These are phyloP conservation scores for Aspergillus fumigatus DNA, from an alignment of 2,329 filamentous ascomycete genomes.

Conservation along the genomic window DNA sequence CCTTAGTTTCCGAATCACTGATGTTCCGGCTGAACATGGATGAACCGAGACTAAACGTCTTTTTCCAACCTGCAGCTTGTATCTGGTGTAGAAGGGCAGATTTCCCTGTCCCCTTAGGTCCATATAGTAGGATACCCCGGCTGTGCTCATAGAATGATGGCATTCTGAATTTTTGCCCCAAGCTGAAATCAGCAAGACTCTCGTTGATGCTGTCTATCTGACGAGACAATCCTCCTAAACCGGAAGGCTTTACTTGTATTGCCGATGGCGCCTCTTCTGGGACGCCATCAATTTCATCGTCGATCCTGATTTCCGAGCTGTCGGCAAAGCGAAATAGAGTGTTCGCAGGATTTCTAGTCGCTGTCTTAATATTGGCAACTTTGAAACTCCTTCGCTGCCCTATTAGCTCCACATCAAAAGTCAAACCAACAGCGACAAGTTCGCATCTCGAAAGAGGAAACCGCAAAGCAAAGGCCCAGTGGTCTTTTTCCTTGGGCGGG, in stretches of 20 bases:
- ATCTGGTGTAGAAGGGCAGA: conserved; percentile 67
- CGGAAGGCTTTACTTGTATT: conserved; percentile 37
- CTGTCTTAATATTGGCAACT: conserved; percentile 52
- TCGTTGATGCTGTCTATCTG: conserved; percentile 64
- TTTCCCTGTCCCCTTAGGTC: conserved; percentile 81
- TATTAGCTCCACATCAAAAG: conserved; percentile 59
- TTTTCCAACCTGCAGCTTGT: conserved; percentile 64
- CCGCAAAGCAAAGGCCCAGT: conserved; percentile 49
- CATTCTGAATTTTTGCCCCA: conserved; percentile 28
- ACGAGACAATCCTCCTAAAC: conserved; percentile 63
- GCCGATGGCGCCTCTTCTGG: conserved; percentile 10
- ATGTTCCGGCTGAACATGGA: conserved; percentile 31
- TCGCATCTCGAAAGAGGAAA: conserved; percentile 53
- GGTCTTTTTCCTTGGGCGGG: conserved; percentile 30
- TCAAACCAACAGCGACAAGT: conserved; percentile 64
- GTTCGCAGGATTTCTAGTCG: conserved; percentile 33
- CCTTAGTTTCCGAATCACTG: conserved; percentile 47
- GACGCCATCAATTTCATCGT: conserved; percentile 17
- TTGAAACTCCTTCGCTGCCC: conserved; percentile 59
- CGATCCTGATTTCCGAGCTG: conserved; percentile 30
- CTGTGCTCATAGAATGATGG: conserved; percentile 38
- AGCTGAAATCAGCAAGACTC: conserved; percentile 56
- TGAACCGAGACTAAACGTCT: conserved; percentile 51
- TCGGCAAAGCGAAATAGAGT: conserved; percentile 36
- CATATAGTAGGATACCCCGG: conserved; percentile 69